A percentile compares a stretch with the other conserved stretches of the same genome.
These are phyloP conservation scores for Paecilomyces variotii DNA, from an alignment of 2,329 filamentous ascomycete species.

Conservation along the genomic window DNA sequence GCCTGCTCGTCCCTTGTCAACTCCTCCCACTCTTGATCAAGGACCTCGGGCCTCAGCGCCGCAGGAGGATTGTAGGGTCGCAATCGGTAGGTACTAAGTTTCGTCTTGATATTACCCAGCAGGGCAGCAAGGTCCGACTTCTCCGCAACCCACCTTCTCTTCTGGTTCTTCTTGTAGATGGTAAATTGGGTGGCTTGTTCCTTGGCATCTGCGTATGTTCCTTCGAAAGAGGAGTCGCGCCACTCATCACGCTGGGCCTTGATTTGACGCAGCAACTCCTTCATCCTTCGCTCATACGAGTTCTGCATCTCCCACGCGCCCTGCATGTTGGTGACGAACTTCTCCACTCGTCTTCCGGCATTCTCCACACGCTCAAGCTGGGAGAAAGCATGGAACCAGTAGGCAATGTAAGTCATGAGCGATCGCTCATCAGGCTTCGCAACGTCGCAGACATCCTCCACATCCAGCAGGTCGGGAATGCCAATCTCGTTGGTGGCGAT, in stretches of 20 bases:
- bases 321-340: constrained; percentile 98
- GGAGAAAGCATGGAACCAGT: constrained; percentile 99
- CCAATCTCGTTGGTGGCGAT: constrained; percentile 94
- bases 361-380: constrained; percentile 99
- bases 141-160: constrained; percentile 93
- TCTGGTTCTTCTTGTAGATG: constrained; percentile 81
- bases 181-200: constrained; percentile 73
- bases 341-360: constrained; percentile 89
- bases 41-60: constrained; percentile 70
- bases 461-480: constrained; percentile 89
- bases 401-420: constrained; percentile 99
- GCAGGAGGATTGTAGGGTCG: constrained; percentile 83
- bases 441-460: constrained; percentile 96
- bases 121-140: constrained; percentile 92
- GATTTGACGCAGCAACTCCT: constrained; percentile 68
- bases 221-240: constrained; percentile 75
- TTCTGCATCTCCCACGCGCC: constrained; percentile 99
- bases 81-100: constrained; percentile 87
- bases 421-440: constrained; percentile 91
- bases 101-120: constrained; percentile 97
- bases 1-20: constrained; percentile 78
- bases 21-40: constrained; percentile 74
- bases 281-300: constrained; percentile 86
- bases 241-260: constrained; percentile 65
- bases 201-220: constrained; percentile 89